Evolutionary conservation across 805 yeast genomes (phyloP).

Genomic region (Saccharomycopsis lassenensis): DNA sequence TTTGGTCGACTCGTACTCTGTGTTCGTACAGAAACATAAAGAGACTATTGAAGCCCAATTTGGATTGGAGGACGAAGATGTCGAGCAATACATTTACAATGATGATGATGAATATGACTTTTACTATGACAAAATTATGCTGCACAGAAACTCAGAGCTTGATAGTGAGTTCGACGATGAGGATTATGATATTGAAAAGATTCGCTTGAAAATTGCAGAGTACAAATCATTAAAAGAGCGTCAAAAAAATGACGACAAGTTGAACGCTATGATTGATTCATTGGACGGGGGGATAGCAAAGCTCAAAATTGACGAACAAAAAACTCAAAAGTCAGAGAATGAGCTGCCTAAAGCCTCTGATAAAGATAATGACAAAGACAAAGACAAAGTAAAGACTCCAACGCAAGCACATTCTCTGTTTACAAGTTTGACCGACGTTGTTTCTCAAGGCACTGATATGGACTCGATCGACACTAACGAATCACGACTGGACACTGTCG

Average conservation of each 20-base stretch:
- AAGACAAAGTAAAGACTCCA: not conserved
- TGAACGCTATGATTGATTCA: constrained; percentile 2
- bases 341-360: too few relatives aligned
- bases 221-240: too few relatives aligned
- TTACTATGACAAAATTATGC: too few relatives aligned
- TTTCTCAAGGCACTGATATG: too few relatives aligned
- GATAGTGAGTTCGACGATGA: constrained; percentile 5
- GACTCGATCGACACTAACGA: too few relatives aligned
- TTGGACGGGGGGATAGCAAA: constrained; percentile 3
- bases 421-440: not conserved
- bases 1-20: too few relatives aligned
- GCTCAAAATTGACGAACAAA: not conserved
- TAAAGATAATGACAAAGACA: not conserved
- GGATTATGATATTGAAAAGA: constrained; percentile 12
- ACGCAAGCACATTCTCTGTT: not conserved
- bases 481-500: too few relatives aligned
- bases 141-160: not conserved
- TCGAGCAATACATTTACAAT: too few relatives aligned
- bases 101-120: too few relatives aligned
- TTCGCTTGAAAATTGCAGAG: constrained; percentile 4
- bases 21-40: too few relatives aligned
- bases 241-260: constrained; percentile 1
- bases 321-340: not conserved
- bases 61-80: too few relatives aligned
- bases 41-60: too few relatives aligned